A percentile compares a stretch with the other conserved stretches of the same genome.
These are phyloP conservation scores for Hymenoscyphus linearis DNA, from an alignment of 2,329 filamentous ascomycete species.

Conservation along the genomic window DNA sequence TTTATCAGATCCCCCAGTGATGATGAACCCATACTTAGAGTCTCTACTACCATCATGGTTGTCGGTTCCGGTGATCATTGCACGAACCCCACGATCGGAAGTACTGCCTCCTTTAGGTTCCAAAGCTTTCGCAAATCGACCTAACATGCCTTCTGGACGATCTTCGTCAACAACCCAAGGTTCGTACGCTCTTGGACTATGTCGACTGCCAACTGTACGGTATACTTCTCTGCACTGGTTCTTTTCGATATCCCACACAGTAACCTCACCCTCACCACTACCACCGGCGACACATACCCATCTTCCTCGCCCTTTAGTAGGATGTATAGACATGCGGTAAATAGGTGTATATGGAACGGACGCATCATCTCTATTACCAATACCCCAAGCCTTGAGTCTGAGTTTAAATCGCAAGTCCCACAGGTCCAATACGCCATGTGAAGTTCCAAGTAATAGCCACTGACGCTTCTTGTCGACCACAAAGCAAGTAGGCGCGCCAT, in stretches of 20 bases:
- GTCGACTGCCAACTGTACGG: slow-evolving; percentile 56
- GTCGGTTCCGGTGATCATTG: slow-evolving; percentile 69
- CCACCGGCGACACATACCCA: slow-evolving; percentile 89
- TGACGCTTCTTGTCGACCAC: slow-evolving; percentile 79
- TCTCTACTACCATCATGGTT: slow-evolving; percentile 65
- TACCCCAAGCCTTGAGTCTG: slow-evolving; percentile 80
- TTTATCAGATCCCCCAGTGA: slow-evolving; percentile 85
- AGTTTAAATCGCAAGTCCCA: slow-evolving; percentile 97
- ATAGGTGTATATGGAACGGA: slow-evolving; percentile 51
- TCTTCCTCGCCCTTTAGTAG: slow-evolving; percentile 69
- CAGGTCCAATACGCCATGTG: slow-evolving; percentile 85
- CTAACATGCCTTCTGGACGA: slow-evolving; percentile 78
- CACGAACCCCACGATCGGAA: slow-evolving; percentile 64
- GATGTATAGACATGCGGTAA: slow-evolving; percentile 73
- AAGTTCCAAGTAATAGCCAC: slow-evolving; percentile 88
- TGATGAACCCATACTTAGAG: slow-evolving; percentile 72
- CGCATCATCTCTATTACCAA: slow-evolving; percentile 56
- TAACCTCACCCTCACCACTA: slow-evolving; percentile 81
- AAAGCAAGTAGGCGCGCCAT: slow-evolving; percentile 88
- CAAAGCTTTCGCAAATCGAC: slow-evolving; percentile 72
- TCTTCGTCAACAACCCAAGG: slow-evolving; percentile 90
- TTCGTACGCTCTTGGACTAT: slow-evolving; percentile 63
- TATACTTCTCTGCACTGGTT: slow-evolving; percentile 85
- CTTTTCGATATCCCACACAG: slow-evolving; percentile 93
- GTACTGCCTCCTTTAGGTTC: slow-evolving; percentile 52